phyloP scores from a whole-genome alignment of 495 filamentous ascomycete genomes.

The Lepraria neglecta region DNA sequence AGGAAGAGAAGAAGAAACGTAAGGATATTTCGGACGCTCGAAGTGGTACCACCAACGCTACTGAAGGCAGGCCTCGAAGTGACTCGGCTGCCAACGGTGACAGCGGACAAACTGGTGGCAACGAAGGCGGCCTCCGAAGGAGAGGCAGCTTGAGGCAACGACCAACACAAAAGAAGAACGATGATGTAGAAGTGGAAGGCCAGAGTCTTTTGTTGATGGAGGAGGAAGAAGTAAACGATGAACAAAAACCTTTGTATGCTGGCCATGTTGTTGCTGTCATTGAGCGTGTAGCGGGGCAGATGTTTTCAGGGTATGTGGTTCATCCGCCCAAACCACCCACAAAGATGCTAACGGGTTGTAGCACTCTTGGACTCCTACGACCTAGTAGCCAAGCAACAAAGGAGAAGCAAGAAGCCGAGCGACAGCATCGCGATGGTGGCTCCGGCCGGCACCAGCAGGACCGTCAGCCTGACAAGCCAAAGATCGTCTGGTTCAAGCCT shows the following conservation, averaged over 20 bases:
- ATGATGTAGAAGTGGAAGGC: conserved; percentile 97
- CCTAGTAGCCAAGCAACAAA: conserved; percentile 99
- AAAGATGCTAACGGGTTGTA: conserved; percentile 24
- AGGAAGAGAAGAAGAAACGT: conserved; percentile 99
- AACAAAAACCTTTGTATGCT: conserved; percentile 94
- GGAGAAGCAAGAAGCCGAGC: conserved; percentile 98
- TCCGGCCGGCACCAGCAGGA: conserved; percentile 70
- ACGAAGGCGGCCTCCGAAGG: conserved; percentile 77
- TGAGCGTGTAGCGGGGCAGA: conserved; percentile 92
- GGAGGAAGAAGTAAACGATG: conserved; percentile 97
- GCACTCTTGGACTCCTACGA: conserved; percentile 80
- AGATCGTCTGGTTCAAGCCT: conserved; percentile 99
- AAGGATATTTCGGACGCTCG: conserved; percentile 96
- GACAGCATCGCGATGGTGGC: conserved; percentile 79
- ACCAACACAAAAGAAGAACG: conserved; percentile 99
- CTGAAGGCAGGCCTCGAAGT: conserved; percentile 53
- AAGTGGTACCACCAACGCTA: conserved; percentile 60
- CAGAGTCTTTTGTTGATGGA: conserved; percentile 95
- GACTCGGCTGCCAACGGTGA: conserved; percentile 60
- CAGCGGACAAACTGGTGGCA: conserved; percentile 51
- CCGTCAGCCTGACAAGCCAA: conserved; percentile 90
- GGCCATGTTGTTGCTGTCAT: conserved; percentile 96
- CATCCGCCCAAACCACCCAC: not conserved
- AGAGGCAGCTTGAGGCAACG: conserved; percentile 92
- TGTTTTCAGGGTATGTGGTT: conserved; percentile 76